Conservation (phyloP, 23 red algal species). For the Agarophyton chilense region DNA sequence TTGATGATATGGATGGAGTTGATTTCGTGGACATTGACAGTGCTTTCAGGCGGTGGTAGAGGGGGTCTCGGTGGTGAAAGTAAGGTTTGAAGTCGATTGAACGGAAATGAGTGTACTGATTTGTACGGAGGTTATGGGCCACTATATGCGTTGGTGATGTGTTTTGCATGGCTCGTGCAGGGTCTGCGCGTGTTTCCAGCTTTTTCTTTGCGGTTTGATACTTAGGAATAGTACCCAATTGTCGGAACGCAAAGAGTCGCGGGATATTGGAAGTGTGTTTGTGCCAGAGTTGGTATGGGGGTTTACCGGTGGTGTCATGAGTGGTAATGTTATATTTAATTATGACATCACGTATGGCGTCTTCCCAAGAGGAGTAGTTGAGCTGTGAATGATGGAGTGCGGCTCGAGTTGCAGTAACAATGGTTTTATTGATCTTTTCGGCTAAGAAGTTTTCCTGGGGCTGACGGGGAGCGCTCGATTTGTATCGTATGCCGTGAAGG, state of each 20-base stretch:
- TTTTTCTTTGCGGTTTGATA: slow-evolving; percentile 1
- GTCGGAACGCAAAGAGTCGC: neutral
- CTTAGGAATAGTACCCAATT: neutral
- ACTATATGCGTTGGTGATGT: neutral
- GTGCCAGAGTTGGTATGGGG: neutral
- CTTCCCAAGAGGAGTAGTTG: slow-evolving; percentile 4
- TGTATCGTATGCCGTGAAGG: neutral
- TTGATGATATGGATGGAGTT: neutral
- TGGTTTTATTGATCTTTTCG: slow-evolving; percentile 20
- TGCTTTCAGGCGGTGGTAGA: neutral
- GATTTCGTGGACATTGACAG: neutral
- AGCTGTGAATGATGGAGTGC: neutral
- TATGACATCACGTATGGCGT: neutral
- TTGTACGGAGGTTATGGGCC: neutral
- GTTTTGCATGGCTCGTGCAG: neutral
- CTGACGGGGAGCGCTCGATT: neutral
- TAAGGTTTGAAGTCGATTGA: neutral
- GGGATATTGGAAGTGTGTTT: neutral
- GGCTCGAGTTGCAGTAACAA: neutral
- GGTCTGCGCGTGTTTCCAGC: neutral
- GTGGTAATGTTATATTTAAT: slow-evolving; percentile 15
- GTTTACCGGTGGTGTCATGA: neutral
- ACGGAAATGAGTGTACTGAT: neutral
- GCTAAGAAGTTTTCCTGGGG: slow-evolving; percentile 8
- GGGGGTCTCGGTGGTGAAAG: neutral